These are phyloP conservation scores for Dalbergia cultrata DNA, from an alignment of 306 rosid genomes.

Conservation along the genomic window DNA sequence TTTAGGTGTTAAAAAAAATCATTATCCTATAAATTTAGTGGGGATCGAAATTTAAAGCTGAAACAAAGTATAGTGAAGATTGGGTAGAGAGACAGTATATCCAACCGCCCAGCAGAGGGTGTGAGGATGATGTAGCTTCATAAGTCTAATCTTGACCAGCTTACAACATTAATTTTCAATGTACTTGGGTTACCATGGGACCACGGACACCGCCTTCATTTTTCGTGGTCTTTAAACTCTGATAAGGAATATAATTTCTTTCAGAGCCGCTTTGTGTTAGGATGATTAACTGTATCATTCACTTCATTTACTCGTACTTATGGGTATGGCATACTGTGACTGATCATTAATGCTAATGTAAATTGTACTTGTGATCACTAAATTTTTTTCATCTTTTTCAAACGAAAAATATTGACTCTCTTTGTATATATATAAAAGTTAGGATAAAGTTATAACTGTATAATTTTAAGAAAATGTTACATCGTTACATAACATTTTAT, in stretches of 20 bases:
- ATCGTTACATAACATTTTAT: too few relatives aligned
- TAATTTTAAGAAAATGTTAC: too few relatives aligned
- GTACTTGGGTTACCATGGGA: constrained; percentile 54
- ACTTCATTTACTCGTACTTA: neutral
- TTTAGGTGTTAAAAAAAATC: too few relatives aligned
- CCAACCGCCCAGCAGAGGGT: neutral
- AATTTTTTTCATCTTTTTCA: too few relatives aligned
- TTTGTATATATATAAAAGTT: too few relatives aligned
- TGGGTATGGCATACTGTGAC: neutral
- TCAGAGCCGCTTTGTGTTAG: constrained; percentile 20
- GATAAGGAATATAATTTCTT: constrained; percentile 37
- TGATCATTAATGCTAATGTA: neutral
- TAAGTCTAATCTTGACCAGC: constrained; percentile 56
- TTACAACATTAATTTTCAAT: constrained; percentile 54
- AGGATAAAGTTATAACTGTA: too few relatives aligned
- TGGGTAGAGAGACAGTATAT: neutral
- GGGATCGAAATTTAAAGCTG: neutral
- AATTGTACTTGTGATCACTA: neutral
- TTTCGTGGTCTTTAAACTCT: constrained; percentile 39
- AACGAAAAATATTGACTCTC: too few relatives aligned
- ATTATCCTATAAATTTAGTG: neutral
- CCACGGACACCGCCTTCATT: constrained; percentile 52
- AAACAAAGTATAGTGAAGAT: neutral
- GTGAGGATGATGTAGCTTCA: constrained; percentile 43
- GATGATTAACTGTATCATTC: neutral